Evolutionary conservation across 2,329 filamentous ascomycete species (phyloP).

Genomic region (Verticillium nubilum): DNA sequence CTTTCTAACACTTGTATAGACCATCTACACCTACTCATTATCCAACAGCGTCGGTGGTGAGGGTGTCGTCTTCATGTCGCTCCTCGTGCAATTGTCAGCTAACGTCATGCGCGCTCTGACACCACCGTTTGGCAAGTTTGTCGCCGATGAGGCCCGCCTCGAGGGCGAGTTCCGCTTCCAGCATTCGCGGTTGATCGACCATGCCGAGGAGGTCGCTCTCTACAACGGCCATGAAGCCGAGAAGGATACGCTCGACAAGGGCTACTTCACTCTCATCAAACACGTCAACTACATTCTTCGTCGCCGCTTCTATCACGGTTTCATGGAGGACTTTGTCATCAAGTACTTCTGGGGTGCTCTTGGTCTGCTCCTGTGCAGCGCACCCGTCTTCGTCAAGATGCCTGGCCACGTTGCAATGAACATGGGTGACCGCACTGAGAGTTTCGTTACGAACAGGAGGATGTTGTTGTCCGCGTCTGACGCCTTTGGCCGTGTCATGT

Average conservation of each 20-base stretch:
- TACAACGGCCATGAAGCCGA: constrained; percentile 90
- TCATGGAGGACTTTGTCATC: constrained; percentile 99
- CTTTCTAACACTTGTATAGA: constrained; percentile 29
- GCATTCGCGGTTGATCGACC: constrained; percentile 90
- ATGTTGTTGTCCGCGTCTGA: constrained; percentile 92
- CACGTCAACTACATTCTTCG: constrained; percentile 95
- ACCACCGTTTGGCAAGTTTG: constrained; percentile 94
- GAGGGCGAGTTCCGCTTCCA: constrained; percentile 97
- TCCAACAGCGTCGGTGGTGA: constrained; percentile 95
- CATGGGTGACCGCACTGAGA: constrained; percentile 68
- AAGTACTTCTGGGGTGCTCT: constrained; percentile 99
- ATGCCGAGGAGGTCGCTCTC: constrained; percentile 89
- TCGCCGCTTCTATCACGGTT: constrained; percentile 89
- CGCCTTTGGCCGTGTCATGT: constrained; percentile 93
- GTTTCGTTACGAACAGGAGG: constrained; percentile 88
- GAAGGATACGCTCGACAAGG: constrained; percentile 94
- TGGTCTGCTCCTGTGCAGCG: constrained; percentile 84
- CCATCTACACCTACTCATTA: constrained; percentile 90
- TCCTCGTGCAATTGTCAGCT: constrained; percentile 89
- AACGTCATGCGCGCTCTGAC: constrained; percentile 91
- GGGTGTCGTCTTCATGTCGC: constrained; percentile 89
- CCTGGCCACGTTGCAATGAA: constrained; percentile 60
- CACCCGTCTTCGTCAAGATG: constrained; percentile 93
- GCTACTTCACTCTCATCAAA: constrained; percentile 98
- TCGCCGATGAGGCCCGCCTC: constrained; percentile 88